phyloP scores from a whole-genome alignment of 257 asterid species.

The Nicotiana noctiflora region DNA sequence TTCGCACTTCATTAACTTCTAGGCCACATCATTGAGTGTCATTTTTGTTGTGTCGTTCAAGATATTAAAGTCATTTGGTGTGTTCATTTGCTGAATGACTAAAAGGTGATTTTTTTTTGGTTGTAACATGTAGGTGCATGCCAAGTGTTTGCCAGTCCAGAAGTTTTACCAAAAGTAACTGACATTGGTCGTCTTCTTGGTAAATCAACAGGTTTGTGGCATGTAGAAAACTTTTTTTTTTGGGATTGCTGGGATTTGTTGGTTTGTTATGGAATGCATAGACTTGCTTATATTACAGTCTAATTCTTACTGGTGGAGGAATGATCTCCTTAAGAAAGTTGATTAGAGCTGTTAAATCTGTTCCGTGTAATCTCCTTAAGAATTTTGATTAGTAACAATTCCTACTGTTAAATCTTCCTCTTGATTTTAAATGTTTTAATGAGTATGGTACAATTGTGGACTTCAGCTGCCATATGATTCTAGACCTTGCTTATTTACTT shows the following conservation, averaged over 20 bases:
- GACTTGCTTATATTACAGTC: not conserved
- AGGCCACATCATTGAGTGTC: too few relatives aligned
- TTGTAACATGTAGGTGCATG: constrained; percentile 38
- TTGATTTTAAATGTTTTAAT: too few relatives aligned
- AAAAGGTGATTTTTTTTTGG: not conserved
- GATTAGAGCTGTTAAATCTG: not conserved
- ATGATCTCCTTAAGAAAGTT: not conserved
- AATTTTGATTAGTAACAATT: too few relatives aligned
- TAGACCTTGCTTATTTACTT: too few relatives aligned
- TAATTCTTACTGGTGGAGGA: not conserved
- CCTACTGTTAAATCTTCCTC: too few relatives aligned
- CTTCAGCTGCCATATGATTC: too few relatives aligned
- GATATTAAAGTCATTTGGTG: constrained; percentile 5
- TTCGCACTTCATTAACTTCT: too few relatives aligned
- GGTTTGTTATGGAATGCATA: not conserved
- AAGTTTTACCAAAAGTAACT: constrained; percentile 35
- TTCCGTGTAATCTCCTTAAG: too few relatives aligned
- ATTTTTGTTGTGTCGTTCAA: too few relatives aligned
- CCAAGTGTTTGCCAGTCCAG: constrained; percentile 46
- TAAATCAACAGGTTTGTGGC: constrained; percentile 51
- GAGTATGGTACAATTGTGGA: too few relatives aligned
- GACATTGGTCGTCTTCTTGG: constrained; percentile 48
- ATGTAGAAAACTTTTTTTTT: not conserved
- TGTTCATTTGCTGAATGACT: not conserved
- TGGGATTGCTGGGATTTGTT: not conserved